A percentile compares a stretch with the other conserved stretches of the same genome.
These are phyloP conservation scores for Bromus sterilis DNA, from an alignment of 176 grass and related monocot species.

Conservation along the genomic window DNA sequence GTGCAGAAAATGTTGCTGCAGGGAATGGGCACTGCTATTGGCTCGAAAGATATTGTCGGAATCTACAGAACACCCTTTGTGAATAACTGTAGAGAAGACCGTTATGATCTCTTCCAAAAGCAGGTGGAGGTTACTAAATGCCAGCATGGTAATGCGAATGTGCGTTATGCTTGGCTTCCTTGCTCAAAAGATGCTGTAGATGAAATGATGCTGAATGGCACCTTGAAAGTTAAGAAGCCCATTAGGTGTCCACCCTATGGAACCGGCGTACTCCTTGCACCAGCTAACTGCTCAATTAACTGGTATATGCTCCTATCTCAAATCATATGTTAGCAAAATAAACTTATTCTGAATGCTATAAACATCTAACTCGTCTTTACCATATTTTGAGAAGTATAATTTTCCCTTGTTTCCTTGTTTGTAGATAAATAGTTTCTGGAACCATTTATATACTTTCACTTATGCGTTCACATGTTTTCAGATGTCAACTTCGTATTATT, in stretches of 20 bases:
- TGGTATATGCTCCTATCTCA: constrained; percentile 58
- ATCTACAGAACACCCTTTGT: constrained; percentile 59
- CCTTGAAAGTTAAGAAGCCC: constrained; percentile 49
- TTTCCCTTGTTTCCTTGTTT: neutral
- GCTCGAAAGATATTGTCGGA: constrained; percentile 58
- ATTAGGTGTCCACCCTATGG: constrained; percentile 45
- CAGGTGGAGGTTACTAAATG: constrained; percentile 43
- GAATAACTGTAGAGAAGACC: constrained; percentile 39
- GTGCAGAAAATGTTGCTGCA: constrained; percentile 80
- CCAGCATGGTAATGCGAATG: constrained; percentile 72
- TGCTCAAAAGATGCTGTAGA: constrained; percentile 62
- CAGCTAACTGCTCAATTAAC: constrained; percentile 53
- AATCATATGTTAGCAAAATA: neutral
- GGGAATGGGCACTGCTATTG: constrained; percentile 45
- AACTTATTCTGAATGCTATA: neutral
- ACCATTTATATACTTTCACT: neutral
- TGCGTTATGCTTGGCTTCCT: constrained; percentile 91
- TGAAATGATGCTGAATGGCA: constrained; percentile 60
- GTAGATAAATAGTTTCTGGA: neutral
- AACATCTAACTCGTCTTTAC: neutral
- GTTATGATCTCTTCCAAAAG: constrained; percentile 61
- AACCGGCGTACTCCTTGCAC: constrained; percentile 64
- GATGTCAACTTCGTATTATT: constrained; percentile 7
- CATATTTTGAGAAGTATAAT: neutral
- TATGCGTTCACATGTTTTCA: neutral